These are phyloP conservation scores for Fraxinus pennsylvanica DNA, from an alignment of 257 asterid genomes.

Conservation along the genomic window DNA sequence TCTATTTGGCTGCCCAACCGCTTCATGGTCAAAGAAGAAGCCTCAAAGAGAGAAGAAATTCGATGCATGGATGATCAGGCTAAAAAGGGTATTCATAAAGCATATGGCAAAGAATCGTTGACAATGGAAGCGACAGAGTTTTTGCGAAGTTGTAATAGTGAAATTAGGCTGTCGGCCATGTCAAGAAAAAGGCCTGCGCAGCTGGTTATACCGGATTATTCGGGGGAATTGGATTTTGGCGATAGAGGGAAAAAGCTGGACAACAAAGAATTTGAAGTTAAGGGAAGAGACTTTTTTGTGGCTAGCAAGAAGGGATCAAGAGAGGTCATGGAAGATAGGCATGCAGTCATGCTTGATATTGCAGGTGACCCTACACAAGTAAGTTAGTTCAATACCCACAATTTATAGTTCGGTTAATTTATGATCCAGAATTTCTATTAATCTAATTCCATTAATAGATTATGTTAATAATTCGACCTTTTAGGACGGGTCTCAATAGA, in stretches of 20 bases:
- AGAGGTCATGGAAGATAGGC: slow-evolving; percentile 55
- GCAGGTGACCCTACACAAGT: slow-evolving; percentile 50
- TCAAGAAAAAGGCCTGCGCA: slow-evolving; percentile 44
- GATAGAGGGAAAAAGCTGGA: slow-evolving; percentile 31
- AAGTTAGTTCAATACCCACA: slow-evolving; percentile 5
- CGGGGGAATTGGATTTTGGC: slow-evolving; percentile 25
- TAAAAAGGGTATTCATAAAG: no score
- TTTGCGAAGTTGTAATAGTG: not conserved
- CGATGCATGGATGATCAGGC: not conserved
- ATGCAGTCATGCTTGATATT: slow-evolving; percentile 43
- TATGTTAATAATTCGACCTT: no score
- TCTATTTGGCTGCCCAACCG: slow-evolving; percentile 4
- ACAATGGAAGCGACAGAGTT: not conserved
- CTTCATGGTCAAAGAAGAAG: not conserved
- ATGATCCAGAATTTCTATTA: no score
- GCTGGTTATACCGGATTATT: slow-evolving; percentile 35
- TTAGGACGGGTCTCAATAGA: no score
- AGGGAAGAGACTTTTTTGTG: slow-evolving; percentile 39
- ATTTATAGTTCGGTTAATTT: no score
- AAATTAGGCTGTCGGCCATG: slow-evolving; percentile 19
- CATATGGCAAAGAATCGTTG: not conserved
- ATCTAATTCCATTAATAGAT: no score
- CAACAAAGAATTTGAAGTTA: slow-evolving; percentile 32
- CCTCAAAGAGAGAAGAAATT: not conserved
- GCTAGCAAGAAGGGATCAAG: slow-evolving; percentile 54